Conservation (phyloP, 2,329 filamentous ascomycete genomes). For the Xylaria sp. region DNA sequence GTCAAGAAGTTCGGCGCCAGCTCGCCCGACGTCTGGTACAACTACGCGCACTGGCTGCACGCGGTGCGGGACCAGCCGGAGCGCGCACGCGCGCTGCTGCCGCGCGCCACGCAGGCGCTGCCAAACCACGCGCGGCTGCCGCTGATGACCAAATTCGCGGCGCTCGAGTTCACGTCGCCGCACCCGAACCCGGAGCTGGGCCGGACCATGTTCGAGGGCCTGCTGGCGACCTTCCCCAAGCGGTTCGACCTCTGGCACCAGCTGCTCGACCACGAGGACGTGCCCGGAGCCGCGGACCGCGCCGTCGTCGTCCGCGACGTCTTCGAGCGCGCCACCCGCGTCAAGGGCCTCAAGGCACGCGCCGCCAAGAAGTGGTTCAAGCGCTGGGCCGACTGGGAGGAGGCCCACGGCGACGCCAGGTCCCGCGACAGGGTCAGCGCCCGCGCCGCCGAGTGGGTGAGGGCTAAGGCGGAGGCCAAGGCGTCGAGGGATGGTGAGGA, state of each 20-base stretch:
- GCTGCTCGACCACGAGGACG: slow-evolving; percentile 81
- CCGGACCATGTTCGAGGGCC: slow-evolving; percentile 89
- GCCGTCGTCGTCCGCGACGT: slow-evolving; percentile 66
- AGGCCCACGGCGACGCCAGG: slow-evolving; percentile 70
- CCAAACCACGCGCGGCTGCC: slow-evolving; percentile 67
- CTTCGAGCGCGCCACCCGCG: slow-evolving; percentile 77
- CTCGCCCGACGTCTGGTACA: slow-evolving; percentile 81
- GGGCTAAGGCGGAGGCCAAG: slow-evolving; percentile 47
- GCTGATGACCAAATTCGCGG: slow-evolving; percentile 84
- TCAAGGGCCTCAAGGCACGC: slow-evolving; percentile 75
- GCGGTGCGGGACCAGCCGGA: slow-evolving; percentile 69
- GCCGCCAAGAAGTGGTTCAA: slow-evolving; percentile 88
- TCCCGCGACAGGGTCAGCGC: slow-evolving; percentile 70
- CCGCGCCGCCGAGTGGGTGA: slow-evolving; percentile 72
- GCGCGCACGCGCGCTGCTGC: slow-evolving; percentile 76
- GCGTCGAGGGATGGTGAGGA: slow-evolving; percentile 33
- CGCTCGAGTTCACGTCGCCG: slow-evolving; percentile 84
- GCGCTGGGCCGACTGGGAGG: slow-evolving; percentile 89
- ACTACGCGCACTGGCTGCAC: slow-evolving; percentile 93
- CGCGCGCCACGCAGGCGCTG: slow-evolving; percentile 83
- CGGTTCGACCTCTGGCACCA: slow-evolving; percentile 93
- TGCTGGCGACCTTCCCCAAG: slow-evolving; percentile 84
- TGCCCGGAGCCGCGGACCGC: slow-evolving; percentile 53
- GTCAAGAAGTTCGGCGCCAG: slow-evolving; percentile 87
- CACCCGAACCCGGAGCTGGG: slow-evolving; percentile 87